Percentiles rank a stretch among this genome's conserved stretches.
These are phyloP conservation scores for Heracleum sosnowskyi DNA, from an alignment of 129 eudicot genomes.

Conservation along the genomic window DNA sequence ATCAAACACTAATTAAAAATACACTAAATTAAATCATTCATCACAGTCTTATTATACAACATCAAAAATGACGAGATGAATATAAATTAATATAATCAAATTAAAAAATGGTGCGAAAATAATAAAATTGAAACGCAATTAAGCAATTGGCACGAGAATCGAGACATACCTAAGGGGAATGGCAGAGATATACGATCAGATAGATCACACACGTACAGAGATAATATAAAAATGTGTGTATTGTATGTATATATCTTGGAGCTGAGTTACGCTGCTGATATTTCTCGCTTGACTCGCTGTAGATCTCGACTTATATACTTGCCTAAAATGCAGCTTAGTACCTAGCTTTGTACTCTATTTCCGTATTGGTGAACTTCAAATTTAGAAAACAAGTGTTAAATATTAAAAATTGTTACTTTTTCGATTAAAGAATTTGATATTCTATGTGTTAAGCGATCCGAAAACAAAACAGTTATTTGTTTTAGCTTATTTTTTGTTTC, in stretches of 20 bases:
- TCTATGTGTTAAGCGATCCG: no score
- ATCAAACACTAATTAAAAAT: background rate
- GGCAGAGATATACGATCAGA: background rate
- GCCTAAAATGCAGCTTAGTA: background rate
- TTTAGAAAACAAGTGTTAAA: no score
- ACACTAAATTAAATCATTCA: background rate
- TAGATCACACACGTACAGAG: background rate
- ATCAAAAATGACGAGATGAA: background rate
- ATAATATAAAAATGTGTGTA: background rate
- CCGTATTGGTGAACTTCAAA: no score
- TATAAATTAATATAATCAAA: background rate
- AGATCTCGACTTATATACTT: background rate
- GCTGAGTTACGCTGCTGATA: constrained; percentile 3
- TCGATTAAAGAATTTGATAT: no score
- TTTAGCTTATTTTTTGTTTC: no score
- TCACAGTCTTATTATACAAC: background rate
- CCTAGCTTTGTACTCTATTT: background rate
- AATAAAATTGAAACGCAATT: background rate
- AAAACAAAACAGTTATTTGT: no score
- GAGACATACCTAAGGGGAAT: background rate
- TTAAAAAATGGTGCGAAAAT: background rate
- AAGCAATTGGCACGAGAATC: background rate
- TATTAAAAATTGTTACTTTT: no score
- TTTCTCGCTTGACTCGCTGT: background rate
- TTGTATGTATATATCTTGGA: background rate